Base-by-base conservation (phyloP, 306 rosid genomes). In the Prunus dulcis region DNA sequence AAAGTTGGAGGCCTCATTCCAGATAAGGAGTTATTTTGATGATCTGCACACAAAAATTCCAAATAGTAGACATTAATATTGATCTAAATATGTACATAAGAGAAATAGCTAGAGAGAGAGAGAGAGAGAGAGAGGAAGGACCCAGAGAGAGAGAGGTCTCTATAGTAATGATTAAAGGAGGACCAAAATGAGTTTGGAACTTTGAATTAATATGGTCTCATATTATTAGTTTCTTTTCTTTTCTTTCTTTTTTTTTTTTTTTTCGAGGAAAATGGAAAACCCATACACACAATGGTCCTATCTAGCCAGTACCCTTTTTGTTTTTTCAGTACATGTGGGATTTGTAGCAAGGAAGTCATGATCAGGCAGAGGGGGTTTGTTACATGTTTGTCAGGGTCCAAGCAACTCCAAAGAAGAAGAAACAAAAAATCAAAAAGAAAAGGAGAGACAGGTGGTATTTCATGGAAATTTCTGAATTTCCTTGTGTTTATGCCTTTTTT, bases 1-100 rank as follows among this genome's bases (percentile, higher is more conserved):
- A 96, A 86, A 78, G 98, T 96, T 3, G 98, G 91, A 74, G 94
- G 99, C 85, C 96, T 91, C 94, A 90, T 91, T 72, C 93, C 91
- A 12, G 88, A 22, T 20, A 38, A 69, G 7, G 69, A 64, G 25
- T 64, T 64, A 64, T 34, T 64, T 19, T 64, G 49, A 32, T 64
- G 69, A 64, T 64, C 69, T 64, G 69, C 47, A 34, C 49, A 34
- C 49, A 64, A 34, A 19, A 17, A 60, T 25, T 38, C 43, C 43
- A 38, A 38, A 38, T 38, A 5, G 41, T 34, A 34, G 41, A 6
- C 41, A 34, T 34, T 34, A 34, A 6, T 5, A 34, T 34, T 34
- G 41, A 34, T 34, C 41, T 34, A 5, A 34, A 34, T 34, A 5
- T 34, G 41, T 34, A 34, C 43, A 38, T 38, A 38, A 38, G 43